A percentile compares a stretch with the other conserved stretches of the same genome.
Evolutionary conservation across 768 basidiomycete genomes (phyloP).

Genomic region (Tylopilus cervinicoccineus): DNA sequence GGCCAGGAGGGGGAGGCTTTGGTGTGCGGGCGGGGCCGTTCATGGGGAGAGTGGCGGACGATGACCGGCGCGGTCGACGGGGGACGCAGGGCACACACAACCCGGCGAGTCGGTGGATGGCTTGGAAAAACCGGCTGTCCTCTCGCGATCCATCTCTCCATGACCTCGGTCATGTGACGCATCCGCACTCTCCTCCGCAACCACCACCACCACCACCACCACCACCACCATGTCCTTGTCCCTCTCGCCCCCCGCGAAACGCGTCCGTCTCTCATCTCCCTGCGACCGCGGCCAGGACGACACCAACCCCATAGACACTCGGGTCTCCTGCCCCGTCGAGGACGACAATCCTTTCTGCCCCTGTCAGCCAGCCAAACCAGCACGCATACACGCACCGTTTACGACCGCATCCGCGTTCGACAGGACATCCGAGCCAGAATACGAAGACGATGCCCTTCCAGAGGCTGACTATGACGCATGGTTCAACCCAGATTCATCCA

Average conservation of each 20-base stretch:
- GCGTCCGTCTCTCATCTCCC: slow-evolving; percentile 62
- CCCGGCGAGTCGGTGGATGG: slow-evolving; percentile 22
- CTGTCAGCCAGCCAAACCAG: not conserved
- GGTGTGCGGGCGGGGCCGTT: slow-evolving; percentile 41
- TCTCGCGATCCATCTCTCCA: not conserved
- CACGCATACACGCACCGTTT: slow-evolving; percentile 19
- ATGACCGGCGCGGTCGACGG: slow-evolving; percentile 23
- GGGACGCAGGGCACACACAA: slow-evolving; percentile 27
- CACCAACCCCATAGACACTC: slow-evolving; percentile 46
- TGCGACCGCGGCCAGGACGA: slow-evolving; percentile 52
- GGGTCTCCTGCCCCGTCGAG: slow-evolving; percentile 29
- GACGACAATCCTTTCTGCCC: slow-evolving; percentile 21
- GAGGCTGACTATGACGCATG: slow-evolving; percentile 45
- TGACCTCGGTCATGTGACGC: slow-evolving; percentile 19
- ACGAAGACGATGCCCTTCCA: slow-evolving; percentile 32
- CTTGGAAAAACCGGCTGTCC: too few relatives aligned
- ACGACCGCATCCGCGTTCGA: slow-evolving; percentile 12
- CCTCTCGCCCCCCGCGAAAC: slow-evolving; percentile 47
- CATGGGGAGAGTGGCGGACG: slow-evolving; percentile 31
- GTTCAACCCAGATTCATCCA: slow-evolving; percentile 40
- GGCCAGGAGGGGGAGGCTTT: slow-evolving; percentile 54
- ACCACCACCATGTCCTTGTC: slow-evolving; percentile 5
- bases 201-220: too few relatives aligned
- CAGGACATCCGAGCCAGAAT: not conserved
- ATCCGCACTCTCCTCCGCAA: not conserved